Evolutionary conservation across 2,329 filamentous ascomycete genomes (phyloP).

Genomic region (Sclerotinia subarctica): DNA sequence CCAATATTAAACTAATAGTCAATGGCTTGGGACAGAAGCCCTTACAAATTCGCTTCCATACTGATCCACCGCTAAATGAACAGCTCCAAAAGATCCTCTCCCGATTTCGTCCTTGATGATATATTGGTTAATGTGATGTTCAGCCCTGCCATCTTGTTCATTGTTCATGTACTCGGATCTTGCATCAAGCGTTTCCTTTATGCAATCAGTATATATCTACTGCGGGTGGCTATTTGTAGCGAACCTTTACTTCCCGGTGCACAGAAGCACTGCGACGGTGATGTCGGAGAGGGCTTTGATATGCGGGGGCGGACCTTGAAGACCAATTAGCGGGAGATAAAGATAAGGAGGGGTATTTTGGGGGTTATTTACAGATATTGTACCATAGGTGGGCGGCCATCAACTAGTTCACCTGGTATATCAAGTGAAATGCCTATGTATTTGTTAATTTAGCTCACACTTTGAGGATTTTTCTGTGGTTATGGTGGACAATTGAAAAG

Average conservation of each 20-base stretch:
- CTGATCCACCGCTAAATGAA: constrained; percentile 86
- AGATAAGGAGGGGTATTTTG: neutral
- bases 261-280: constrained; percentile 59
- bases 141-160: constrained; percentile 73
- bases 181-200: constrained; percentile 81
- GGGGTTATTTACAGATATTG: constrained; percentile 35
- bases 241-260: constrained; percentile 56
- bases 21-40: neutral
- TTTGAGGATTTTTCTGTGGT: neutral
- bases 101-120: constrained; percentile 92
- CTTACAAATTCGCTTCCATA: constrained; percentile 90
- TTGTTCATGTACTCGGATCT: constrained; percentile 82
- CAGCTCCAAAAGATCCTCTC: constrained; percentile 90
- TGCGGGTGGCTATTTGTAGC: neutral
- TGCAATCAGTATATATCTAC: constrained; percentile 4
- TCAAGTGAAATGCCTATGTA: constrained; percentile 41
- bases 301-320: constrained; percentile 47
- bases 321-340: constrained; percentile 23
- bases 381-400: constrained; percentile 41
- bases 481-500: neutral
- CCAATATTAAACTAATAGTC: constrained; percentile 20
- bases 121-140: constrained; percentile 94
- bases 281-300: constrained; percentile 61
- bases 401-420: constrained; percentile 42
- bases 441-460: neutral